Percentiles rank a stretch among this genome's conserved stretches.
Evolutionary conservation across 495 filamentous ascomycete genomes (phyloP).

Genomic region (Trichoderma reesei): DNA sequence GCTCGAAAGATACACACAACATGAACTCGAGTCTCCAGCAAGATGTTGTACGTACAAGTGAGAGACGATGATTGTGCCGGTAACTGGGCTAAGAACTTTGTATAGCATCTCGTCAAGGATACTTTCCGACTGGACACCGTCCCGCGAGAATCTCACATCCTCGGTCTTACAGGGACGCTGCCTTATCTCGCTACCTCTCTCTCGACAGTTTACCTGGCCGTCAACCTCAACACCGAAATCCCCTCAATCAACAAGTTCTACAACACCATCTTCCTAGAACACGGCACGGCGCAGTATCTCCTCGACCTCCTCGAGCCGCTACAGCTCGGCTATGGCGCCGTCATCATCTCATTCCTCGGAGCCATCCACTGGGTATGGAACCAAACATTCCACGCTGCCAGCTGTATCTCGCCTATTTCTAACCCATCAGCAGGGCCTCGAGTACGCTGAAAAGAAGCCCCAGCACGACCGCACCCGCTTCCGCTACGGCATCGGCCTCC

Average conservation of each 20-base stretch:
- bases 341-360: slow-evolving; percentile 92
- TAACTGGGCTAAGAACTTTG: not conserved
- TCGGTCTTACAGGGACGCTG: slow-evolving; percentile 82
- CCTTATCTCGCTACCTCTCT: slow-evolving; percentile 86
- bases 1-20: slow-evolving; percentile 40
- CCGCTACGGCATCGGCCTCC: slow-evolving; percentile 74
- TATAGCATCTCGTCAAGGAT: slow-evolving; percentile 71
- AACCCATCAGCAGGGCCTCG: slow-evolving; percentile 42
- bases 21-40: slow-evolving; percentile 58
- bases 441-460: slow-evolving; percentile 44
- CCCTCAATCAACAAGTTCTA: slow-evolving; percentile 48
- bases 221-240: slow-evolving; percentile 60
- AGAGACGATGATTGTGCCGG: not conserved
- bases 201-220: slow-evolving; percentile 78
- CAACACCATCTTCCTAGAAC: slow-evolving; percentile 47
- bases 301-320: slow-evolving; percentile 79
- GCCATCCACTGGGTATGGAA: slow-evolving; percentile 86
- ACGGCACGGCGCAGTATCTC: slow-evolving; percentile 60
- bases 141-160: slow-evolving; percentile 65
- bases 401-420: not conserved
- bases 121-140: slow-evolving; percentile 72
- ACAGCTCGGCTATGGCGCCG: slow-evolving; percentile 87
- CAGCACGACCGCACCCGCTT: slow-evolving; percentile 27
- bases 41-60: slow-evolving; percentile 58
- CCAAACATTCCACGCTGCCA: too few relatives aligned